Percentiles rank a stretch among this genome's conserved stretches.
phyloP scores from a whole-genome alignment of 352 stramenopile species.

The Nothophytophthora sp. region DNA sequence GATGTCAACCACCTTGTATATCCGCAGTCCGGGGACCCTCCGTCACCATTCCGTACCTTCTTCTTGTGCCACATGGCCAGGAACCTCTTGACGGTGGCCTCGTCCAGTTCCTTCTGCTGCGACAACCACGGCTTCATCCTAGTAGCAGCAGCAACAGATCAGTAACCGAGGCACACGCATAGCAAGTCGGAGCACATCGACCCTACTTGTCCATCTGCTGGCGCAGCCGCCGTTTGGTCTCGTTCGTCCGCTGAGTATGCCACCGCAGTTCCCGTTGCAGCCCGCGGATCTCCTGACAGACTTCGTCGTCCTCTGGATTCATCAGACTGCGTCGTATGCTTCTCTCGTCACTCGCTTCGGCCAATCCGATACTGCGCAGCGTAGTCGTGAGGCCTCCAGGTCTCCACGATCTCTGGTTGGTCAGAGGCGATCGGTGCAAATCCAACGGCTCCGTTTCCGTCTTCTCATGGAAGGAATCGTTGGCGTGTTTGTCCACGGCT shows the following conservation, averaged over 20 bases:
- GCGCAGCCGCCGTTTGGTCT: constrained; percentile 58
- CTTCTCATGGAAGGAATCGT: constrained; percentile 1
- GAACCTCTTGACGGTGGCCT: constrained; percentile 57
- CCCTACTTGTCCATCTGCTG: constrained; percentile 53
- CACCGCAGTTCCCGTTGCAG: constrained; percentile 45
- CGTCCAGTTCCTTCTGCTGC: constrained; percentile 40
- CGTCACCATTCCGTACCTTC: constrained; percentile 57
- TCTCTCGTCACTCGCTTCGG: constrained; percentile 36
- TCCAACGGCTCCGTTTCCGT: too few relatives aligned
- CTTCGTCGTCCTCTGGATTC: constrained; percentile 52
- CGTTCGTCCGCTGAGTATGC: constrained; percentile 54
- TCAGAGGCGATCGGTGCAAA: constrained; percentile 5
- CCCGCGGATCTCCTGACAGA: constrained; percentile 62
- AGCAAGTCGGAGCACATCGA: background rate
- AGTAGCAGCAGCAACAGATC: background rate
- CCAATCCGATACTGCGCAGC: constrained; percentile 49
- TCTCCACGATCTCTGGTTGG: constrained; percentile 25
- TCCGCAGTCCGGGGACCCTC: too few relatives aligned
- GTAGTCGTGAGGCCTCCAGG: constrained; percentile 24
- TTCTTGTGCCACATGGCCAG: constrained; percentile 64
- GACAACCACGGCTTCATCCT: constrained; percentile 73
- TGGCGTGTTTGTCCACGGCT: constrained; percentile 20
- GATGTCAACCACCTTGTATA: too few relatives aligned
- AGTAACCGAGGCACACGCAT: background rate
- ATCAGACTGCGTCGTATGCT: constrained; percentile 23